These are phyloP conservation scores for Chimonanthus salicifolius DNA, from an alignment of 164 flowering plant genomes.

Conservation along the genomic window DNA sequence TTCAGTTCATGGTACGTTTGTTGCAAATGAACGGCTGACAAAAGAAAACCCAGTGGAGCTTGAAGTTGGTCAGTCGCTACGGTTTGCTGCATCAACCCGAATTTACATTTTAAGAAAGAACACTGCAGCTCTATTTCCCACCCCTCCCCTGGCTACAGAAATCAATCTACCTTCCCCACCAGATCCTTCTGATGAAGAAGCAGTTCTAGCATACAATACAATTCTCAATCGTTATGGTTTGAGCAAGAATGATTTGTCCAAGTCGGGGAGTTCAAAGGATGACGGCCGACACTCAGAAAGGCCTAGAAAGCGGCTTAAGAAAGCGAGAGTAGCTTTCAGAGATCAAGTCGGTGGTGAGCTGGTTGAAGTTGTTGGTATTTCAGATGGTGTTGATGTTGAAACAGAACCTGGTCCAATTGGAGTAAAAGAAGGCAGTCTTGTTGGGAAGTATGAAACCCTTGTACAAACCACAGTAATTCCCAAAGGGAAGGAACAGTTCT, in stretches of 20 bases:
- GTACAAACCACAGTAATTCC: conserved; percentile 87
- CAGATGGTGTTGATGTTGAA: conserved; percentile 92
- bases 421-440: conserved; percentile 92
- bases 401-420: conserved; percentile 98
- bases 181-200: conserved; percentile 94
- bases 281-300: conserved; percentile 28
- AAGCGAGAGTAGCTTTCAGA: conserved; percentile 65
- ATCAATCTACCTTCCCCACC: conserved; percentile 75
- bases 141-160: conserved; percentile 56
- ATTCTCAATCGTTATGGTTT: conserved; percentile 70
- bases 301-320: conserved; percentile 57
- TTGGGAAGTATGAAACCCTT: conserved; percentile 93
- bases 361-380: conserved; percentile 84
- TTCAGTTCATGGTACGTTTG: conserved; percentile 97
- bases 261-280: conserved; percentile 22
- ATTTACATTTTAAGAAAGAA: conserved; percentile 74
- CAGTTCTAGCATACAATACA: conserved; percentile 83
- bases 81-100: conserved; percentile 97
- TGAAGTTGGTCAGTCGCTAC: conserved; percentile 90
- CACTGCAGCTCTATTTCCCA: conserved; percentile 75
- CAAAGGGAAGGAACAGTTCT: conserved; percentile 57
- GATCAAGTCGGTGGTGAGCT: conserved; percentile 92
- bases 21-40: conserved; percentile 86
- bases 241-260: conserved; percentile 27
- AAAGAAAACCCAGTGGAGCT: conserved; percentile 90